A percentile compares a stretch with the other conserved stretches of the same genome.
Conservation (phyloP, 345 rosid species). For the Streptanthus diversifolius region DNA sequence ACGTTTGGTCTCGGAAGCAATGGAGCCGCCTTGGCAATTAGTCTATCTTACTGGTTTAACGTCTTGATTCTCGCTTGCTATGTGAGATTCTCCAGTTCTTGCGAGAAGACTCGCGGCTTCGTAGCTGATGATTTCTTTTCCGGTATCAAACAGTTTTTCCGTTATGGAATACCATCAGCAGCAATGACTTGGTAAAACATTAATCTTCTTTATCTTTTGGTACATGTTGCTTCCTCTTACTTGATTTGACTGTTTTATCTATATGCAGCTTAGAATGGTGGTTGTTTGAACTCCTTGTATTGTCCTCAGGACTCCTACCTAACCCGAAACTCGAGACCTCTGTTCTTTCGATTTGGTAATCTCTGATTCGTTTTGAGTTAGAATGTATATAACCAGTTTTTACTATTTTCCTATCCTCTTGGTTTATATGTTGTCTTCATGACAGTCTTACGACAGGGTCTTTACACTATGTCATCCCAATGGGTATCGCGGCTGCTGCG, state of each 20-base stretch:
- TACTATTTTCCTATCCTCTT: neutral
- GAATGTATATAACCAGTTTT: neutral
- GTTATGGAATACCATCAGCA: constrained; percentile 46
- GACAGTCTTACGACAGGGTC: constrained; percentile 33
- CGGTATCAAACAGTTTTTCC: constrained; percentile 35
- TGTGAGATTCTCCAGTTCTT: constrained; percentile 35
- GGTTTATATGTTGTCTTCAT: neutral
- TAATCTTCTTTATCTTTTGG: neutral
- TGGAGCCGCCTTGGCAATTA: constrained; percentile 45
- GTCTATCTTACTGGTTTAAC: constrained; percentile 46
- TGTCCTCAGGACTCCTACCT: constrained; percentile 53
- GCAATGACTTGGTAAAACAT: constrained; percentile 44
- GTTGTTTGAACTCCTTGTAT: constrained; percentile 48
- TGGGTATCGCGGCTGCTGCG: constrained; percentile 38
- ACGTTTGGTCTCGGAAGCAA: constrained; percentile 27
- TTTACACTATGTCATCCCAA: constrained; percentile 39
- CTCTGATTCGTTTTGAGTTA: neutral
- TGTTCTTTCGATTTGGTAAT: constrained; percentile 61
- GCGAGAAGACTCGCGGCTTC: constrained; percentile 34
- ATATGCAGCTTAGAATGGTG: constrained; percentile 64
- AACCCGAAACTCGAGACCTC: constrained; percentile 64
- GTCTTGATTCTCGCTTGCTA: constrained; percentile 36
- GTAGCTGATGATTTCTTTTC: constrained; percentile 27
- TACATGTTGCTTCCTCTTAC: neutral
- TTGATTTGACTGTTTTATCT: neutral